phyloP scores from a whole-genome alignment of 2,329 filamentous ascomycete genomes.

The Xylariaceae sp. region DNA sequence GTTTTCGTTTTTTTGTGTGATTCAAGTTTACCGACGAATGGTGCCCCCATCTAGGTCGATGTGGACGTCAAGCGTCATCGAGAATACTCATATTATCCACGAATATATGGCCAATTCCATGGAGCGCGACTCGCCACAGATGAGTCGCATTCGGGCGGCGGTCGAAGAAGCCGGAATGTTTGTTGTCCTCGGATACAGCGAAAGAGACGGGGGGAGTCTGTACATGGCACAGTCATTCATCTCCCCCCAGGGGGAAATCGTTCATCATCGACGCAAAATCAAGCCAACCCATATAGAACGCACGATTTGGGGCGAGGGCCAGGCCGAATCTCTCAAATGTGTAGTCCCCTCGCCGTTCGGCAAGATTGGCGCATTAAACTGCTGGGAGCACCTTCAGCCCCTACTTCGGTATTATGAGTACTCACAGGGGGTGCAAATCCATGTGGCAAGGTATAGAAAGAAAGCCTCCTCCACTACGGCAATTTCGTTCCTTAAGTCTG shows the following conservation, averaged over 20 bases:
- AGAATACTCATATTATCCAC: conserved; percentile 38
- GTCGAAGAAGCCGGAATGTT: conserved; percentile 40
- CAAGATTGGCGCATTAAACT: conserved; percentile 49
- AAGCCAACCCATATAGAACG: conserved; percentile 47
- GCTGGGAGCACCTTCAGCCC: conserved; percentile 54
- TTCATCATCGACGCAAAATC: conserved; percentile 45
- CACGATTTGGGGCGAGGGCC: conserved; percentile 49
- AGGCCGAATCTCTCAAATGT: conserved; percentile 50
- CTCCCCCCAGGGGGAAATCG: conserved; percentile 40
- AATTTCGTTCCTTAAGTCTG: conserved; percentile 11
- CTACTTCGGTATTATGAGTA: conserved; percentile 38
- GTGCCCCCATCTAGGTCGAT: conserved; percentile 28
- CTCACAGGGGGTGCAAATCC: conserved; percentile 34
- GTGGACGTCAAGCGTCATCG: conserved; percentile 37
- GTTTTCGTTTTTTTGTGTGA: neutral
- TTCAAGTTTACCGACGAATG: conserved; percentile 25
- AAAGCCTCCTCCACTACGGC: neutral
- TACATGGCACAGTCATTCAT: conserved; percentile 51
- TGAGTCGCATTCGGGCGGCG: conserved; percentile 38
- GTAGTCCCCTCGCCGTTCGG: conserved; percentile 47
- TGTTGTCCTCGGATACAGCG: conserved; percentile 46
- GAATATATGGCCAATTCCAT: conserved; percentile 34
- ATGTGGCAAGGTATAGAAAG: conserved; percentile 28
- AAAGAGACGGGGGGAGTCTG: conserved; percentile 41
- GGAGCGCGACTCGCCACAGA: conserved; percentile 38